These are phyloP conservation scores for Lotus japonicus DNA, from an alignment of 306 rosid genomes.

Conservation along the genomic window DNA sequence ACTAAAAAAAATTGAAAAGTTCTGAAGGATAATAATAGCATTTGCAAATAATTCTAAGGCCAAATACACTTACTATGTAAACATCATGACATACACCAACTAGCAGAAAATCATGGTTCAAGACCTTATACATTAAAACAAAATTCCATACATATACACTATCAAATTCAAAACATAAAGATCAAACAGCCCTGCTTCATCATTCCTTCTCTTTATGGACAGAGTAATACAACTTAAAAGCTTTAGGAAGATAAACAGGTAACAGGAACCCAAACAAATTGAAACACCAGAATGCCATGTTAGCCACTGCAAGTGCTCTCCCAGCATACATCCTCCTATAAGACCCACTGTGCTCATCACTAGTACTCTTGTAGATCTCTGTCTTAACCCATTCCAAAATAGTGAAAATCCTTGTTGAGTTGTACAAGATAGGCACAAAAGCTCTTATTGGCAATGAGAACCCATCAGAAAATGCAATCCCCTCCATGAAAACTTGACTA, in stretches of 20 bases:
- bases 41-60: not conserved
- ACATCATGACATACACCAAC: not conserved
- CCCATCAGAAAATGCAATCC: conserved; percentile 38
- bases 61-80: conserved; percentile 1
- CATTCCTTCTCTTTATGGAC: conserved; percentile 30
- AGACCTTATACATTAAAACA: conserved; percentile 18
- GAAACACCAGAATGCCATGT: conserved; percentile 84
- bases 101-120: not conserved
- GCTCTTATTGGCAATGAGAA: conserved; percentile 69
- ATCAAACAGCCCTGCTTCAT: not conserved
- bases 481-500: conserved; percentile 91
- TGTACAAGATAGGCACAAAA: conserved; percentile 76
- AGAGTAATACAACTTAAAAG: conserved; percentile 62
- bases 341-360: conserved; percentile 42
- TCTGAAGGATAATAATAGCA: too few relatives aligned
- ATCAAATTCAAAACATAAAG: not conserved
- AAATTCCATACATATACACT: not conserved
- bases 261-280: conserved; percentile 85
- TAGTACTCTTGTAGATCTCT: conserved; percentile 49
- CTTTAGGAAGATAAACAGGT: conserved; percentile 88
- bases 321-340: conserved; percentile 44
- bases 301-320: conserved; percentile 70
- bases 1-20: too few relatives aligned
- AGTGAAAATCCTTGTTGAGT: conserved; percentile 67
- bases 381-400: conserved; percentile 64